Conservation (phyloP, 768 basidiomycete genomes). For the Collybia mongolica region DNA sequence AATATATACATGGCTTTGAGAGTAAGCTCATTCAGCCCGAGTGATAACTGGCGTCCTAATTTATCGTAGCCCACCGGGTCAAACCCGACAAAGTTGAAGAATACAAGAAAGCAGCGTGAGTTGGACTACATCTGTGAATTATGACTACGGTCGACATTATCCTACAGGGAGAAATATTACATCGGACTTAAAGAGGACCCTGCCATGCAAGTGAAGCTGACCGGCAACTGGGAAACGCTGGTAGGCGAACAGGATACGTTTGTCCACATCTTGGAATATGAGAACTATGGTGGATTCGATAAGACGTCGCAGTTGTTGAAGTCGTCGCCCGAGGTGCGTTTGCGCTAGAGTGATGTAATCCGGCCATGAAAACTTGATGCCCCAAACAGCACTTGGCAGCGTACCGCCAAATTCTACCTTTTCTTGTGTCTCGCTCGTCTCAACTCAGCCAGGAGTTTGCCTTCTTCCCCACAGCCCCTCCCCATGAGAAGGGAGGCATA, state of each 20-base stretch:
- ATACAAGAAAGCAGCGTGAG: slow-evolving; percentile 89
- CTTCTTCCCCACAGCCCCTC: slow-evolving; percentile 90
- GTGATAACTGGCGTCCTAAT: slow-evolving; percentile 1
- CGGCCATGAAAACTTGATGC: background rate
- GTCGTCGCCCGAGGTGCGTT: slow-evolving; percentile 57
- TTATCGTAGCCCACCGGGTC: slow-evolving; percentile 71
- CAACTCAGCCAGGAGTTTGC: slow-evolving; percentile 94
- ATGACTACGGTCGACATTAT: slow-evolving; percentile 6
- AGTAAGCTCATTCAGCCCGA: slow-evolving; percentile 43
- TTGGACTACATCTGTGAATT: slow-evolving; percentile 10
- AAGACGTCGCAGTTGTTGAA: slow-evolving; percentile 63
- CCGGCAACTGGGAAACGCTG: slow-evolving; percentile 90
- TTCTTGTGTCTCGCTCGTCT: slow-evolving; percentile 65
- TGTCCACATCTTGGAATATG: slow-evolving; percentile 83
- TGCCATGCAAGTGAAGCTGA: slow-evolving; percentile 79
- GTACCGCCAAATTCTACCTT: slow-evolving; percentile 76
- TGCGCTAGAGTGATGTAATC: background rate
- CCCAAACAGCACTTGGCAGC: slow-evolving; percentile 56
- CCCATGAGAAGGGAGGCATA: slow-evolving; percentile 82
- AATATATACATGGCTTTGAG: slow-evolving; percentile 91
- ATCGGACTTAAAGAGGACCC: slow-evolving; percentile 73
- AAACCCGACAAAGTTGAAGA: slow-evolving; percentile 77
- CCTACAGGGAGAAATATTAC: slow-evolving; percentile 77
- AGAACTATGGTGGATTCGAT: slow-evolving; percentile 90
- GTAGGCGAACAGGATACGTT: slow-evolving; percentile 92